Evolutionary conservation across 345 rosid genomes (phyloP).

Genomic region (Syzygium oleosum): DNA sequence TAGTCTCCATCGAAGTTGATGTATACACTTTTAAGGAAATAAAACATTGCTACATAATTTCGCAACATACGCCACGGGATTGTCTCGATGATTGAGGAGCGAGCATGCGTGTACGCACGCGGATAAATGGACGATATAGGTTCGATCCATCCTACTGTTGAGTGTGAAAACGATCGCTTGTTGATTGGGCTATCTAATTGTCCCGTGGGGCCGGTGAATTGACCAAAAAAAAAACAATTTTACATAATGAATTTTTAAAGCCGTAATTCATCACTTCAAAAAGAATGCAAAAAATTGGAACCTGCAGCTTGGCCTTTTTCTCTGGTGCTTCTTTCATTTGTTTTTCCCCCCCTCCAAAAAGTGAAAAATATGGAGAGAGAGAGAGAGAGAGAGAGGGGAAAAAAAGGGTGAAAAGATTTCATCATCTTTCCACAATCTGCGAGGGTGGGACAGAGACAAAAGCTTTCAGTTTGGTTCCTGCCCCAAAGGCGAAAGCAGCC

Average conservation of each 20-base stretch:
- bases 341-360: neutral
- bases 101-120: neutral
- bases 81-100: neutral
- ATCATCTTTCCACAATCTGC: neutral
- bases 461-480: neutral
- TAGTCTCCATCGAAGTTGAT: neutral
- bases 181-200: neutral
- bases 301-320: neutral
- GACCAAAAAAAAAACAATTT: neutral
- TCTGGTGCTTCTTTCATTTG: neutral
- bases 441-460: neutral
- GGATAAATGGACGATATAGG: neutral
- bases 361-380: neutral
- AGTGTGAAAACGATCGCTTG: neutral
- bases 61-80: accelerated
- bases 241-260: neutral
- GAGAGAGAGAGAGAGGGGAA: too few species aligned
- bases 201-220: neutral
- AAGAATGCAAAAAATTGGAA: neutral
- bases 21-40: neutral
- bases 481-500: neutral
- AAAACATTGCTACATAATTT: neutral
- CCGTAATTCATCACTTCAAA: neutral
- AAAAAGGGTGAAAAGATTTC: neutral
- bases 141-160: neutral